A percentile compares a stretch with the other conserved stretches of the same genome.
Evolutionary conservation across 495 filamentous ascomycete genomes (phyloP).

Genomic region (Physcia stellaris): DNA sequence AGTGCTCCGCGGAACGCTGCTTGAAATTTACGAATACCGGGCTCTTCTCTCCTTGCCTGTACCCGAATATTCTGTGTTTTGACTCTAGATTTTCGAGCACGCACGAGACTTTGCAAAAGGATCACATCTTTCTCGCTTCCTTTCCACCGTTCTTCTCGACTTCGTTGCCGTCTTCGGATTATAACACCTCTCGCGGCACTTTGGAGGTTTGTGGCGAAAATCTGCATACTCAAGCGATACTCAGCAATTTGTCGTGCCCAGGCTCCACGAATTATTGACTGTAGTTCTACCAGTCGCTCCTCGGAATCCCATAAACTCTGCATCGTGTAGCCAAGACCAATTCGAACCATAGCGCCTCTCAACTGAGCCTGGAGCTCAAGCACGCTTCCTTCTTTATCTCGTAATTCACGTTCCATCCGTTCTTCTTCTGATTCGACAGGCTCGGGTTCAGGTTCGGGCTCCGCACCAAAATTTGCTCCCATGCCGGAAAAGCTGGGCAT

Average conservation of each 20-base stretch:
- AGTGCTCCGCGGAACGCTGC: conserved; percentile 48
- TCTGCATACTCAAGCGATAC: conserved; percentile 66
- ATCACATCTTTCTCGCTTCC: conserved; percentile 59
- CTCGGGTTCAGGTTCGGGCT: conserved; percentile 51
- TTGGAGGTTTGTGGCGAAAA: conserved; percentile 64
- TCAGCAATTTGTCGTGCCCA: conserved; percentile 63
- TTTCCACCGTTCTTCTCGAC: conserved; percentile 53
- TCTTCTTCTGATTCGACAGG: conserved; percentile 83
- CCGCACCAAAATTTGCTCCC: conserved; percentile 88
- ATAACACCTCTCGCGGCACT: conserved; percentile 69
- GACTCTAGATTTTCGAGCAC: conserved; percentile 61
- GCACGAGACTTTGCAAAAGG: conserved; percentile 68
- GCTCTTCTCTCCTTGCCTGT: conserved; percentile 41
- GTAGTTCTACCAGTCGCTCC: conserved; percentile 60
- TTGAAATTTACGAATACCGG: conserved; percentile 45
- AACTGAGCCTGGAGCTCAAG: conserved; percentile 76
- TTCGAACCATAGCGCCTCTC: conserved; percentile 63
- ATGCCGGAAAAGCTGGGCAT: conserved; percentile 98
- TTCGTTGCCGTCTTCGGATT: conserved; percentile 46
- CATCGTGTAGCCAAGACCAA: conserved; percentile 73
- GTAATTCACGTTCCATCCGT: conserved; percentile 69
- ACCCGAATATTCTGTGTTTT: conserved; percentile 50
- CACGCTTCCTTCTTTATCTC: conserved; percentile 57
- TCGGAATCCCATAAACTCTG: conserved; percentile 85
- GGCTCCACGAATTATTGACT: conserved; percentile 69